A percentile compares a stretch with the other conserved stretches of the same genome.
phyloP scores from a whole-genome alignment of 129 eudicot genomes.

The Smallanthus sonchifolius region DNA sequence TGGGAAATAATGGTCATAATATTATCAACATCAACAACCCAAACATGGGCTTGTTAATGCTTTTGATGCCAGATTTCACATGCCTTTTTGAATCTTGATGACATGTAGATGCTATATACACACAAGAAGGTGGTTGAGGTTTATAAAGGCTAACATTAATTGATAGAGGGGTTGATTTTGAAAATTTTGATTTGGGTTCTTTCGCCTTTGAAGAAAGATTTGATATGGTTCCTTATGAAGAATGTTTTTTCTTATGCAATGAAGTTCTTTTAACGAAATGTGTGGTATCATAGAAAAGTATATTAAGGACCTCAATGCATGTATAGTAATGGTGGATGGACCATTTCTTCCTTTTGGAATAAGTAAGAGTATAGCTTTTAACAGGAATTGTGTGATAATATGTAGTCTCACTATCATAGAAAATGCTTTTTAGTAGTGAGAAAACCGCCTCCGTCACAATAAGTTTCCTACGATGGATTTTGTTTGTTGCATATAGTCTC shows the following conservation, averaged over 20 bases:
- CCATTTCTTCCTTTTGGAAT: slow-evolving; percentile 21
- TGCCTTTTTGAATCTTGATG: slow-evolving; percentile 20
- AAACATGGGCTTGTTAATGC: background rate
- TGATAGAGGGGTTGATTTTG: slow-evolving; percentile 19
- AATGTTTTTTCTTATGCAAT: slow-evolving; percentile 32
- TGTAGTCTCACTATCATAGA: background rate
- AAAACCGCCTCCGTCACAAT: background rate
- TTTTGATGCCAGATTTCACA: slow-evolving; percentile 9
- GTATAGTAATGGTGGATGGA: slow-evolving; percentile 24
- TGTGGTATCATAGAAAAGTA: slow-evolving; percentile 20
- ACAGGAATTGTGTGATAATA: background rate
- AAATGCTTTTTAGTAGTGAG: background rate
- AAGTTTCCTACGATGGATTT: background rate
- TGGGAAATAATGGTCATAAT: too few species aligned
- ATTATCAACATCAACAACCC: background rate
- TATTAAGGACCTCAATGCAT: slow-evolving; percentile 17
- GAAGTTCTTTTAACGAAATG: slow-evolving; percentile 21
- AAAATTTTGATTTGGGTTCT: slow-evolving; percentile 25
- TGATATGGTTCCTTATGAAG: slow-evolving; percentile 32
- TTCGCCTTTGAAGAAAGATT: slow-evolving; percentile 29
- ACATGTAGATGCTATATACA: slow-evolving; percentile 16
- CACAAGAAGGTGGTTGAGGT: slow-evolving; percentile 33
- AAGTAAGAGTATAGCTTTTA: background rate
- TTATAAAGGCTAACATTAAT: slow-evolving; percentile 28
- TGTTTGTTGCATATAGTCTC: background rate